These are phyloP conservation scores for Colletotrichum cuscutae DNA, from an alignment of 2,329 filamentous ascomycete species.

Conservation along the genomic window DNA sequence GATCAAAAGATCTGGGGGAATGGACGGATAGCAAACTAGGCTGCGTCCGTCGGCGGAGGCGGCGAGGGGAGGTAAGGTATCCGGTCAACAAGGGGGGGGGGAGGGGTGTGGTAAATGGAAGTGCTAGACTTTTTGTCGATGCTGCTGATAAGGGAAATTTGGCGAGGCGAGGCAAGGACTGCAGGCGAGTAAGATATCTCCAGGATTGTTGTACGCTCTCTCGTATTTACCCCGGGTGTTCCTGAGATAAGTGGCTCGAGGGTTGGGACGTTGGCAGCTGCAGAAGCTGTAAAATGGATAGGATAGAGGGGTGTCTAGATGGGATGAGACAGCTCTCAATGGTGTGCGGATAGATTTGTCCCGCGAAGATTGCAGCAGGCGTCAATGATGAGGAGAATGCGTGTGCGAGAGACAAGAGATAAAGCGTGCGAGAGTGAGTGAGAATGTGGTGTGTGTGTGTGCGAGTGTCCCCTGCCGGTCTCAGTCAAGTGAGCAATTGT, in stretches of 20 bases:
- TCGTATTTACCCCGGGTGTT: constrained; percentile 21
- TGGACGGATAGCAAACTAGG: constrained; percentile 23
- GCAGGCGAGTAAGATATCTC: constrained; percentile 16
- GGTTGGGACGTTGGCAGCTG: constrained; percentile 28
- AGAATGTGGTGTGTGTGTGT: constrained; percentile 1
- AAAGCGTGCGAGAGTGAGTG: neutral
- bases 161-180: neutral
- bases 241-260: constrained; percentile 28
- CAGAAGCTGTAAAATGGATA: constrained; percentile 24
- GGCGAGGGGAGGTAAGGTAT: constrained; percentile 24
- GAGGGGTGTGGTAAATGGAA: constrained; percentile 3
- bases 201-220: constrained; percentile 21
- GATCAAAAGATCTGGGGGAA: constrained; percentile 35
- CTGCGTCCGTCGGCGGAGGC: constrained; percentile 31
- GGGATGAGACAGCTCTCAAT: constrained; percentile 3
- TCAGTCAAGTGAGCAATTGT: constrained; percentile 29
- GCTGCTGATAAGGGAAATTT: constrained; percentile 31
- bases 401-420: constrained; percentile 8
- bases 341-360: constrained; percentile 25
- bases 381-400: constrained; percentile 8
- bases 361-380: neutral
- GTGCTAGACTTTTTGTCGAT: constrained; percentile 1
- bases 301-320: constrained; percentile 21
- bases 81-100: neutral
- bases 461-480: constrained; percentile 20